Evolutionary conservation across 306 rosid species (phyloP).

Genomic region (Malus orientalis): DNA sequence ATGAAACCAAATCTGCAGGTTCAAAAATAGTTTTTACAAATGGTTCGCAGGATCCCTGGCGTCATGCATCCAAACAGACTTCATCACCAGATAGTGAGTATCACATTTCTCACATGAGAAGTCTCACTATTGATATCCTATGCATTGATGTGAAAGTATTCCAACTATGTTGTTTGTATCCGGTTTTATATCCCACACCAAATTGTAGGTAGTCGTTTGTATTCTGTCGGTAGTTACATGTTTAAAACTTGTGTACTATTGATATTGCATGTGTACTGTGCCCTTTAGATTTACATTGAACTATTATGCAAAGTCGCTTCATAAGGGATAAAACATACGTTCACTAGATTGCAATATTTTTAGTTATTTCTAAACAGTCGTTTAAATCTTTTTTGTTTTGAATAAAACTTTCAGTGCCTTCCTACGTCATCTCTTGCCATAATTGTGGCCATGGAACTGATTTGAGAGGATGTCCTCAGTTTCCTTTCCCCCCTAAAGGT

Average conservation of each 20-base stretch:
- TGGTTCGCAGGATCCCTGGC: constrained; percentile 99
- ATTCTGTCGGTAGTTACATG: too few relatives aligned
- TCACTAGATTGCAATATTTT: background rate
- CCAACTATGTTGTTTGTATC: background rate
- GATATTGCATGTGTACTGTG: too few relatives aligned
- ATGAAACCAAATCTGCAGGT: constrained; percentile 43
- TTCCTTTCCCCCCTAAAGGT: constrained; percentile 71
- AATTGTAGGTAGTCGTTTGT: too few relatives aligned
- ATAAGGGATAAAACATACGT: too few relatives aligned
- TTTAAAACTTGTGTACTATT: too few relatives aligned
- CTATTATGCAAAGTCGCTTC: too few relatives aligned
- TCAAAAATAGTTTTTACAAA: constrained; percentile 76
- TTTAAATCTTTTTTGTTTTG: background rate
- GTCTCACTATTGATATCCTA: background rate
- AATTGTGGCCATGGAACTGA: constrained; percentile 92
- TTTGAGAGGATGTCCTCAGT: constrained; percentile 86
- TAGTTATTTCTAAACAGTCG: background rate
- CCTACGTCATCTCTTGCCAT: constrained; percentile 57
- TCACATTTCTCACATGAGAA: background rate
- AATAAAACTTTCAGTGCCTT: constrained; percentile 66
- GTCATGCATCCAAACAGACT: constrained; percentile 78
- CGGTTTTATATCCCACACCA: too few relatives aligned
- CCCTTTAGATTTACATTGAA: too few relatives aligned
- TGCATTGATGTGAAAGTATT: background rate
- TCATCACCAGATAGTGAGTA: constrained; percentile 80